Evolutionary conservation across 23 red algal species (phyloP), one percentile per base, ranked within the genome.

Genomic region (Gracilaria vermiculophylla): DNA sequence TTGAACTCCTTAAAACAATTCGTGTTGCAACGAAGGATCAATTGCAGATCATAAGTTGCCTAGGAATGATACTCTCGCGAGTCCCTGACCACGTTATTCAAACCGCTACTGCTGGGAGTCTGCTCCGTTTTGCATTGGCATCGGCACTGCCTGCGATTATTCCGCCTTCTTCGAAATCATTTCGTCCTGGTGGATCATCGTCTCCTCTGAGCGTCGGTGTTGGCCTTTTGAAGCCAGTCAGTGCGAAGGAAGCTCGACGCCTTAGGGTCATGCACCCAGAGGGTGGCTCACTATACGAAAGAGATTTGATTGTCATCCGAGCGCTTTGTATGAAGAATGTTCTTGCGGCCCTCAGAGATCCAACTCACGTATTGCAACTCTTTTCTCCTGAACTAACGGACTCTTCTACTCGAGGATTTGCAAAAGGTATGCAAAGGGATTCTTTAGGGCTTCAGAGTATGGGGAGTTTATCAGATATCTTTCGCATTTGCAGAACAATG

Each of bases 231-330:
- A 39, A 60, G 48, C 74, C 80, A n/a, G 48, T 25, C 10, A 69
- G 51, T 79, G 35, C 51, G 15, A 85, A 44, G 53, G 90, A 93
- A 69, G 80, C 69, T 13, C 90, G 90, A n/a, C 76, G 90, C 44
- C 29, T 62, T 4, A 51, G 55, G 35, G 61, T 85, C 24, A 33
- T 69, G n/a, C 90, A 93, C 77, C 90, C 90, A 31, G 90, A 84
- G 37, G 80, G 90, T 44, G 90, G 90, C 24, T 74, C 66, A 35
- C 70, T 93, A 2, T 66, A 82, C 49, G 73, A 84, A 32, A 61
- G 90, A 27, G 90, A 93, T 55, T 34, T 84, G 19, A 66, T 93
- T 43, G 36, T 35, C 2, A 80, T 50, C 16, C 62, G 90, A 4
- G 79, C 69, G 1, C 36, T 60, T 25, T 91, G 87, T 40, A 20